Conservation (phyloP, 345 rosid species). For the Melaleuca alternifolia region DNA sequence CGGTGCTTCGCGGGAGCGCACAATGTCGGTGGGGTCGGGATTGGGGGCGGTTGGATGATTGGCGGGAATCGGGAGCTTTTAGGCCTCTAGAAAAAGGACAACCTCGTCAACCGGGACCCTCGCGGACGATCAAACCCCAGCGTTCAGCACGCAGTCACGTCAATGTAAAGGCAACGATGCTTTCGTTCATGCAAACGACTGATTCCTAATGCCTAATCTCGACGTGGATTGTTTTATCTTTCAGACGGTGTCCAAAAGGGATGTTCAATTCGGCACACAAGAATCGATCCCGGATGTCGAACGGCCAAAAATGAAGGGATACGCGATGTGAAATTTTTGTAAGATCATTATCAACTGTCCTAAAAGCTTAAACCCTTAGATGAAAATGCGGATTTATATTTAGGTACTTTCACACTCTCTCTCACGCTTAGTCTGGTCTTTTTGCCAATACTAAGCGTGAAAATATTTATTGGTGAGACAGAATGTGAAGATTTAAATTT, state of each 20-base stretch:
- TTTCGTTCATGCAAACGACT: neutral
- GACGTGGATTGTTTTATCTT: neutral
- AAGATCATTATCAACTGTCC: too few species aligned
- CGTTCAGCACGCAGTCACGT: neutral
- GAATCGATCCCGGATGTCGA: neutral
- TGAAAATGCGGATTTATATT: too few species aligned
- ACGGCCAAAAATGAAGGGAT: too few species aligned
- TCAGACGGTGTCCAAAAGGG: neutral
- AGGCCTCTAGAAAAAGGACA: neutral
- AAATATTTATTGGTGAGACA: too few species aligned
- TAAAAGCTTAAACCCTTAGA: too few species aligned
- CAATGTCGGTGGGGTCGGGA: neutral
- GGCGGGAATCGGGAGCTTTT: neutral
- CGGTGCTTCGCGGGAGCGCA: neutral
- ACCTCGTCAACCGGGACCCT: neutral
- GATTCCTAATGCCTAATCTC: neutral
- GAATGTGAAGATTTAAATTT: too few species aligned
- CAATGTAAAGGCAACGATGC: neutral
- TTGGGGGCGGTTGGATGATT: neutral
- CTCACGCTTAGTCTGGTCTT: too few species aligned
- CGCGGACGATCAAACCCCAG: too few species aligned
- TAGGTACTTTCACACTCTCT: too few species aligned
- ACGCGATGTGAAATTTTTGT: too few species aligned
- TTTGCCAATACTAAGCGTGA: too few species aligned
- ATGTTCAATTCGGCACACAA: neutral